phyloP scores from a whole-genome alignment of 1,284 basidiomycete species.

The Naganishia sp. region DNA sequence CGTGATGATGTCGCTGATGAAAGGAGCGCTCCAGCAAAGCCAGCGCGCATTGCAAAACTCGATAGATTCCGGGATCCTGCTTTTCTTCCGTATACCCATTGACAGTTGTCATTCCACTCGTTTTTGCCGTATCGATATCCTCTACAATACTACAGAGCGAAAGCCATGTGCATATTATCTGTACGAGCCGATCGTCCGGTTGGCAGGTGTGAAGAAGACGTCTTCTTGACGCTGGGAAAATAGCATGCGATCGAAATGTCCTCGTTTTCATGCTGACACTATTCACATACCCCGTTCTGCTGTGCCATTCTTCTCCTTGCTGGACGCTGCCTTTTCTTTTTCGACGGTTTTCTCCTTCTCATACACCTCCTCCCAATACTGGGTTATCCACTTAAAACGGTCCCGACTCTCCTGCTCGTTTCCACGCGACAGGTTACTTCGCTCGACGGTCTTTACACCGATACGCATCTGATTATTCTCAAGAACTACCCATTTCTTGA shows the following conservation, averaged over 20 bases:
- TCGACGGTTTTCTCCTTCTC: slow-evolving; percentile 2
- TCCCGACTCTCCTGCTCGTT: not conserved
- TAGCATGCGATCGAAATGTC: too few relatives aligned
- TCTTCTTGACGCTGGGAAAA: too few relatives aligned
- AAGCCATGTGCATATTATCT: not conserved
- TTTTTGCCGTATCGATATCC: not conserved
- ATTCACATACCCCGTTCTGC: too few relatives aligned
- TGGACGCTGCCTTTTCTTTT: too few relatives aligned
- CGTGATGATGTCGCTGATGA: too few relatives aligned
- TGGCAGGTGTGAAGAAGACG: too few relatives aligned
- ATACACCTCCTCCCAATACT: slow-evolving; percentile 13
- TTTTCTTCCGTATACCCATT: not conserved
- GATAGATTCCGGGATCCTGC: not conserved
- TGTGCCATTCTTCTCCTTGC: too few relatives aligned
- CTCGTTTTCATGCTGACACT: too few relatives aligned
- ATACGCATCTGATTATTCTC: not conserved
- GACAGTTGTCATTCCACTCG: not conserved
- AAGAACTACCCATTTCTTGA: not conserved
- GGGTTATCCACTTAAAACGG: slow-evolving; percentile 8
- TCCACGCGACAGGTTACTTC: not conserved
- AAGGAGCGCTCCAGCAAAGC: too few relatives aligned
- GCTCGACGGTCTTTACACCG: not conserved
- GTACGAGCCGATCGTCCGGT: not conserved
- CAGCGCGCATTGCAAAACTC: not conserved
- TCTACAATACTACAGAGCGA: too few relatives aligned